Evolutionary conservation across 2,329 filamentous ascomycete species (phyloP).

Genomic region (Lachnellula willkommii): DNA sequence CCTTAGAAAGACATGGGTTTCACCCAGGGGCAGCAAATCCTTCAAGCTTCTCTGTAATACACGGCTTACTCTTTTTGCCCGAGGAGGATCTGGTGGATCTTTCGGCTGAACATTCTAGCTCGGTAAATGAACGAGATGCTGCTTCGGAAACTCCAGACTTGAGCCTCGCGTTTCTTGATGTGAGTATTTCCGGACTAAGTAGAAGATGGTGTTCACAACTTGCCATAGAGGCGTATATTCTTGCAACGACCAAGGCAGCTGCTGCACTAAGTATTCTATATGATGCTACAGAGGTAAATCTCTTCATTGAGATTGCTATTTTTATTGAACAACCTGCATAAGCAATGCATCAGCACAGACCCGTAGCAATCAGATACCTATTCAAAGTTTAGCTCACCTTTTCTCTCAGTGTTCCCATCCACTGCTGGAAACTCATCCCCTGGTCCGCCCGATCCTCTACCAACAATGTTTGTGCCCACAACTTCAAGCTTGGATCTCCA

Average conservation of each 20-base stretch:
- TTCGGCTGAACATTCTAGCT: too few relatives aligned
- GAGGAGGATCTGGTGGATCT: background rate
- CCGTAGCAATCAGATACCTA: slow-evolving; percentile 11
- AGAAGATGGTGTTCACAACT: background rate
- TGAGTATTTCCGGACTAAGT: too few relatives aligned
- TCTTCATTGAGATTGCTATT: slow-evolving; percentile 1
- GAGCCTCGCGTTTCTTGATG: too few relatives aligned
- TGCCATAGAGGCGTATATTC: background rate
- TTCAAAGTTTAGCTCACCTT: slow-evolving; percentile 60
- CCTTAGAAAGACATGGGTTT: background rate
- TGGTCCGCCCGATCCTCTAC: slow-evolving; percentile 95
- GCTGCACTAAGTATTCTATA: slow-evolving; percentile 15
- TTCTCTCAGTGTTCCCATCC: slow-evolving; percentile 85
- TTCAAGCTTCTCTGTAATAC: background rate
- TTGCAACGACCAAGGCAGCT: slow-evolving; percentile 7
- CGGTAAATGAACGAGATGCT: too few relatives aligned
- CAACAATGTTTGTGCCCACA: slow-evolving; percentile 95
- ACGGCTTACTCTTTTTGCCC: background rate
- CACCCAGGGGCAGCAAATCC: background rate
- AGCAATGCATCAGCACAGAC: slow-evolving; percentile 23
- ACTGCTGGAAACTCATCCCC: slow-evolving; percentile 86
- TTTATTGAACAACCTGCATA: slow-evolving; percentile 29
- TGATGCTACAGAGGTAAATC: slow-evolving; percentile 20
- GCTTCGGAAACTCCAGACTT: too few relatives aligned
- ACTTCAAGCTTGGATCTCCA: slow-evolving; percentile 86